Conservation (phyloP, 176 grass and related monocot genomes). For the Oryza coarctata region DNA sequence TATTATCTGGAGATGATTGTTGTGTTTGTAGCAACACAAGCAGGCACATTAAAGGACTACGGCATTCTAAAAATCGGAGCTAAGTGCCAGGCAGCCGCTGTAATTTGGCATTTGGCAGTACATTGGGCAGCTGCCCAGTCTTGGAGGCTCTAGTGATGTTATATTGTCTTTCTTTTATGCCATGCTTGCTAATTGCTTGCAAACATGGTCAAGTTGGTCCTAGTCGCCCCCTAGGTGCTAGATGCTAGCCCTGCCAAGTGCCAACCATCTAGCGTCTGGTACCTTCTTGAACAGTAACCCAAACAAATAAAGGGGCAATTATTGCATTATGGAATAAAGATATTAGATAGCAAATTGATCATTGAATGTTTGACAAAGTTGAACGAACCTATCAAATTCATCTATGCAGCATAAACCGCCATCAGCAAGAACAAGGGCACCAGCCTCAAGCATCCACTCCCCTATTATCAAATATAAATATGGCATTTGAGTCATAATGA, state of each 20-base stretch:
- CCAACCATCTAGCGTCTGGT: no score
- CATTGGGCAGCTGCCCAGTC: no score
- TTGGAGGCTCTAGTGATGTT: neutral
- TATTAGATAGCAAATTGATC: neutral
- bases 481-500: neutral
- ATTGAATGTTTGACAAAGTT: neutral
- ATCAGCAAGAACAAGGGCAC: constrained; percentile 96
- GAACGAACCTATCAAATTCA: constrained; percentile 95
- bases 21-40: neutral
- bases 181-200: no score
- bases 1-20: constrained; percentile 16
- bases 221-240: no score
- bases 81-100: no score
- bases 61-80: no score
- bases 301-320: neutral
- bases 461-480: constrained; percentile 44
- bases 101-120: no score
- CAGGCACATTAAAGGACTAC: neutral
- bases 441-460: constrained; percentile 97
- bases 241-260: no score
- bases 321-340: neutral
- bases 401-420: constrained; percentile 98
- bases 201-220: no score
- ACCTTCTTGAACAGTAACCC: constrained; percentile 7
- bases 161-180: no score